Evolutionary conservation across 345 rosid genomes (phyloP).

Genomic region (Durio zibethinus): DNA sequence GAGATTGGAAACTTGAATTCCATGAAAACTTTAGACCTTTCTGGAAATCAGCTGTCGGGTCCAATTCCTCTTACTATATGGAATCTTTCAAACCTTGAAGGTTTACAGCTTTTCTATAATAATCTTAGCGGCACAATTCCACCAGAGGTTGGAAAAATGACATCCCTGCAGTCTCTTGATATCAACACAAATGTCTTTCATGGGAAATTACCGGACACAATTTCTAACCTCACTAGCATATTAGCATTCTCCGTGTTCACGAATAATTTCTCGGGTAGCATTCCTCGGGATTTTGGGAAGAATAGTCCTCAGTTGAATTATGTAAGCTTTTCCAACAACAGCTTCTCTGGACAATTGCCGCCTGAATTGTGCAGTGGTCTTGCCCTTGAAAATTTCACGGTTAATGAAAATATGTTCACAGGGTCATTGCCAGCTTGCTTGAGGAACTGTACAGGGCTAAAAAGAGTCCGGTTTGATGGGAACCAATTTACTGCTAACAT

Average conservation of each 20-base stretch:
- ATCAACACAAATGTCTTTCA: slow-evolving; percentile 42
- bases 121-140: slow-evolving; percentile 49
- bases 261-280: slow-evolving; percentile 46
- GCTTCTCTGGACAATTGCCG: slow-evolving; percentile 54
- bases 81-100: slow-evolving; percentile 39
- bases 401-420: slow-evolving; percentile 42
- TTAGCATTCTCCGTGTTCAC: slow-evolving; percentile 30
- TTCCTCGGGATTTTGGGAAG: slow-evolving; percentile 55
- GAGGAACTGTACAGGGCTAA: slow-evolving; percentile 35
- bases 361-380: slow-evolving; percentile 48
- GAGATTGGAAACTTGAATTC: slow-evolving; percentile 43
- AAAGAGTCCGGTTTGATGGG: slow-evolving; percentile 37
- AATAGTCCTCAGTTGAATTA: slow-evolving; percentile 27
- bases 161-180: slow-evolving; percentile 31
- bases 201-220: slow-evolving; percentile 50
- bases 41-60: slow-evolving; percentile 49
- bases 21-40: slow-evolving; percentile 35
- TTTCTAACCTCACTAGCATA: slow-evolving; percentile 40
- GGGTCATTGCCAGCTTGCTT: slow-evolving; percentile 57
- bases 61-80: slow-evolving; percentile 42
- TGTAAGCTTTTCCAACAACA: slow-evolving; percentile 57
- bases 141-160: slow-evolving; percentile 49
- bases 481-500: slow-evolving; percentile 57
- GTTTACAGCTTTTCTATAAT: slow-evolving; percentile 43
- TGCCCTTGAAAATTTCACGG: slow-evolving; percentile 31